A percentile compares a stretch with the other conserved stretches of the same genome.
Conservation (phyloP, 2,329 filamentous ascomycete genomes). For the Colletotrichum navitas region DNA sequence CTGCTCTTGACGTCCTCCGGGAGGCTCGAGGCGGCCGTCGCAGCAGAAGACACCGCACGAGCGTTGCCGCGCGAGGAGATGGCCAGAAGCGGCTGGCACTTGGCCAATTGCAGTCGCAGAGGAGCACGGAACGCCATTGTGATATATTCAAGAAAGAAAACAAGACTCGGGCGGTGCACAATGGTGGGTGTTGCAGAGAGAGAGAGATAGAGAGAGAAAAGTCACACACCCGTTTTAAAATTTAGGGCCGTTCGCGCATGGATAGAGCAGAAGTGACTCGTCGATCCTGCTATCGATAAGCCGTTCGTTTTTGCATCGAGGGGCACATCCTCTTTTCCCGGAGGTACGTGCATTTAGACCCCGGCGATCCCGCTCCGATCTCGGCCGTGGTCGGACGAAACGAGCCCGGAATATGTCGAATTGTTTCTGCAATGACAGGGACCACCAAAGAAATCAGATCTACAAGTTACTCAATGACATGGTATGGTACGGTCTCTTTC, state of each 20-base stretch:
- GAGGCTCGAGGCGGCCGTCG: constrained; percentile 53
- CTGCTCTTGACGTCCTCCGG: constrained; percentile 51
- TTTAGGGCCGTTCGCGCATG: constrained; percentile 37
- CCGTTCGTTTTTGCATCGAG: neutral
- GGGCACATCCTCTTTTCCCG: constrained; percentile 9
- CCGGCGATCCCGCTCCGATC: constrained; percentile 14
- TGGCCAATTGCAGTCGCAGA: constrained; percentile 54
- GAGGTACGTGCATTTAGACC: neutral
- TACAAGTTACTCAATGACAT: neutral
- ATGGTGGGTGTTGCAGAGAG: constrained; percentile 16
- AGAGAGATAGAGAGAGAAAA: constrained; percentile 7
- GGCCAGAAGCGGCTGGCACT: constrained; percentile 43
- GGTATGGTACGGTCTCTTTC: neutral
- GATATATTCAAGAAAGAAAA: neutral
- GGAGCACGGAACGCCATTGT: constrained; percentile 57
- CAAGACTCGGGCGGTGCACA: neutral
- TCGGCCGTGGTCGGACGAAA: constrained; percentile 15
- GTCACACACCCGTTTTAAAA: constrained; percentile 10
- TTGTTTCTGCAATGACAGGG: neutral
- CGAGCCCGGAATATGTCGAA: neutral
- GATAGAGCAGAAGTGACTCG: constrained; percentile 33
- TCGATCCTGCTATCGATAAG: constrained; percentile 37
- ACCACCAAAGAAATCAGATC: no score
- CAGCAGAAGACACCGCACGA: constrained; percentile 51
- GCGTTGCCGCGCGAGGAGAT: constrained; percentile 47